Percentiles rank a stretch among this genome's conserved stretches.
phyloP scores from a whole-genome alignment of 2,329 filamentous ascomycete genomes.

The Fusarium pseudonygamai region DNA sequence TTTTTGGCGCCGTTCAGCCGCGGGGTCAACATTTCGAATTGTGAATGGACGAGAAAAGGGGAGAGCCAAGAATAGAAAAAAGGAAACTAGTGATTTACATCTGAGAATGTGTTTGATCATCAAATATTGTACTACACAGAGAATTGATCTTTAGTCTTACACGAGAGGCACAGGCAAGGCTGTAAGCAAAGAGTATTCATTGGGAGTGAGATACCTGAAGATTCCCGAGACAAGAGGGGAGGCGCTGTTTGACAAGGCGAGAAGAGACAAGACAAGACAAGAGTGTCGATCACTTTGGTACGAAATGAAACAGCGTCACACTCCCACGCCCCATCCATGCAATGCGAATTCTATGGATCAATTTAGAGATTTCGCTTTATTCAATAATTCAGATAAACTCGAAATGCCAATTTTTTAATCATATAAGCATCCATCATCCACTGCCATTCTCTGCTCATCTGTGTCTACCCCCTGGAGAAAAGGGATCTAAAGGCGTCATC shows the following conservation, averaged over 20 bases:
- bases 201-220: background rate
- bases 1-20: constrained; percentile 18
- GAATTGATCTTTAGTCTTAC: background rate
- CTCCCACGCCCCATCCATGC: constrained; percentile 4
- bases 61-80: constrained; percentile 7
- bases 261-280: background rate
- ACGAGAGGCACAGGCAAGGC: background rate
- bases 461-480: too few relatives aligned
- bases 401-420: background rate
- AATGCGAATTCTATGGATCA: constrained; percentile 12
- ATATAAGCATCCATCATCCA: background rate
- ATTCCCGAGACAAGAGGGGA: constrained; percentile 10
- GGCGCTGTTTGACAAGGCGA: background rate
- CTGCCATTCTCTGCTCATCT: too few relatives aligned
- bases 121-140: background rate
- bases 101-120: background rate
- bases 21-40: constrained; percentile 20
- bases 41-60: constrained; percentile 18
- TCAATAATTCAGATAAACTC: background rate
- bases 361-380: background rate
- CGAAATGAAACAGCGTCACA: constrained; percentile 28
- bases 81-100: background rate
- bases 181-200: constrained; percentile 9
- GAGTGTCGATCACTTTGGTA: constrained; percentile 21
- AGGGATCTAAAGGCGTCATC: background rate